Percentiles rank a stretch among this genome's conserved stretches.
phyloP scores from a whole-genome alignment of 805 yeast species.

The Lipomyces starkeyi region DNA sequence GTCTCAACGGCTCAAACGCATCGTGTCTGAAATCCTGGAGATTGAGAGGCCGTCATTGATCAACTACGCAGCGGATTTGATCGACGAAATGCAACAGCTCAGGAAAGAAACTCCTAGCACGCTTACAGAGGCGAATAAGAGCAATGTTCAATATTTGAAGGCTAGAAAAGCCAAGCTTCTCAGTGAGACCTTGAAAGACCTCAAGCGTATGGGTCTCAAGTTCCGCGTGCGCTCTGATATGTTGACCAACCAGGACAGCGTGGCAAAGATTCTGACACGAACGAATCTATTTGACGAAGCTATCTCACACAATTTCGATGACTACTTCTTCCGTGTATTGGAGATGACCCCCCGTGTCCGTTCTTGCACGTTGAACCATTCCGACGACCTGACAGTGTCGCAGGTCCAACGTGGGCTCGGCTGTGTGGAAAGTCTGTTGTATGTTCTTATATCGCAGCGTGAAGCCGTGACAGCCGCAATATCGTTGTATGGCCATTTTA shows the following conservation, averaged over 20 bases:
- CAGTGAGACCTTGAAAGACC: constrained; percentile 75
- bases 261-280: constrained; percentile 65
- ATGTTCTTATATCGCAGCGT: constrained; percentile 54
- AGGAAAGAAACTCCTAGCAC: constrained; percentile 77
- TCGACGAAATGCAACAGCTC: constrained; percentile 64
- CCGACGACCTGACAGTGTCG: constrained; percentile 74
- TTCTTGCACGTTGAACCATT: constrained; percentile 62
- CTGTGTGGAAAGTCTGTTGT: constrained; percentile 71
- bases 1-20: constrained; percentile 60
- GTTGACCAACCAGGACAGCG: constrained; percentile 64
- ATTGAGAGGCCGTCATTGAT: constrained; percentile 57
- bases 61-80: constrained; percentile 60
- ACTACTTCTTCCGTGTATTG: constrained; percentile 67
- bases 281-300: constrained; percentile 54
- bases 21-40: constrained; percentile 47
- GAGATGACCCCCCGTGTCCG: constrained; percentile 84
- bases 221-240: constrained; percentile 68
- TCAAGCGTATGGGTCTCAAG: constrained; percentile 78
- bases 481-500: neutral
- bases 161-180: constrained; percentile 80
- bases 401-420: constrained; percentile 81
- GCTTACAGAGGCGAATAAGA: constrained; percentile 75
- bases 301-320: constrained; percentile 52
- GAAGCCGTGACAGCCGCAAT: neutral
- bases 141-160: constrained; percentile 69